Evolutionary conservation across 164 flowering plant species (phyloP).

Genomic region (Aristolochia californica): DNA sequence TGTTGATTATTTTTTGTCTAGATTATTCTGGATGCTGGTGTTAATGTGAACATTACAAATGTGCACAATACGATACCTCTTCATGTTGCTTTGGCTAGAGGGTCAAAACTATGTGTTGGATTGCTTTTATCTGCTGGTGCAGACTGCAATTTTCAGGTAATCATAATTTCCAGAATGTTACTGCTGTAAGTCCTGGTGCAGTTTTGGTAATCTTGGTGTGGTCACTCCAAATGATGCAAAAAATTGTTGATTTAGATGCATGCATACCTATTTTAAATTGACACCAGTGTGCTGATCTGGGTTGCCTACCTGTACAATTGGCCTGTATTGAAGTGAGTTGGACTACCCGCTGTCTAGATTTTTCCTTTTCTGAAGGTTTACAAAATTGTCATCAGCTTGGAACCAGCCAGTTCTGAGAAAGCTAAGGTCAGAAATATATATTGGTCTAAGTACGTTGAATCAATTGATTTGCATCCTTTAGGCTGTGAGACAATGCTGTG

Average conservation of each 20-base stretch:
- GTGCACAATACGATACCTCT: conserved; percentile 80
- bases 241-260: too few species aligned
- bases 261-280: too few species aligned
- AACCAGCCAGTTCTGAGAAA: too few species aligned
- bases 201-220: too few species aligned
- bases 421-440: background rate
- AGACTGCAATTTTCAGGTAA: conserved; percentile 82
- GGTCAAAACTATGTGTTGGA: conserved; percentile 84
- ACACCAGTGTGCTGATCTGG: too few species aligned
- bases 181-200: background rate
- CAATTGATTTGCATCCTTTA: background rate
- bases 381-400: too few species aligned
- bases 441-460: background rate
- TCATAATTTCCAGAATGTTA: background rate
- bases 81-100: conserved; percentile 95
- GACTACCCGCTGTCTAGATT: too few species aligned
- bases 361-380: too few species aligned
- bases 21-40: conserved; percentile 92
- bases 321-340: too few species aligned
- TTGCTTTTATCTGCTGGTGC: conserved; percentile 86
- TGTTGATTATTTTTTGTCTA: conserved; percentile 16
- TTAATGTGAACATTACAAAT: conserved; percentile 85
- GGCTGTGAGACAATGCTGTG: background rate
- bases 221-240: too few species aligned
- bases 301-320: too few species aligned